Base-by-base conservation (phyloP, 2,329 filamentous ascomycete species). In the Incumbomyces delicatus region DNA sequence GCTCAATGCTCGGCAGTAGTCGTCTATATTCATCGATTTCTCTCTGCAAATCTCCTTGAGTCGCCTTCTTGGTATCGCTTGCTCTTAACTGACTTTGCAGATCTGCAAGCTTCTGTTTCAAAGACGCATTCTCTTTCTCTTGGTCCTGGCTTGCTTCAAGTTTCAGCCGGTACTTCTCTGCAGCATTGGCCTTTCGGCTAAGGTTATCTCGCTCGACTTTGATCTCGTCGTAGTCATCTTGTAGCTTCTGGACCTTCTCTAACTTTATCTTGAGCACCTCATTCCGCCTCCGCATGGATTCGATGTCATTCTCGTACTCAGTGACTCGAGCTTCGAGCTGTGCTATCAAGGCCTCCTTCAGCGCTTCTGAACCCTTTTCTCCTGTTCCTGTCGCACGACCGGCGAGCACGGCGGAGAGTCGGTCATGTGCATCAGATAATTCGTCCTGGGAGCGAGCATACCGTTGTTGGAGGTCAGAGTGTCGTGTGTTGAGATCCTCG, bases 301-400 rank as follows among this genome's bases (percentile, higher is more conserved):
- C 66, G 6, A 68, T 63, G 49, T 70, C 66, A 47, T 68, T 61
- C 48, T 71, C 65, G 27, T 65, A 57, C 29, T 74, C 69, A 47
- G 83, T 76, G 10, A 82, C 65, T 55, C 85, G 76, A 16, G 75
- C 73, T 61, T 89, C 85, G 55, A 87, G 77, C 18, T 72, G 75
- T 33, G 80, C 78, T 58, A 89, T 88, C 41, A 87, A 70, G 48
- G 82, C 74, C 61, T 86, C 81, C 57, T 84, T 80, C 56, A 87
- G 66, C 30, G 64, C 62, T 4, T 65, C 81, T 70, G 55, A 83
- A 66, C 50, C 33, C 17, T 50, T 43, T 35, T 40, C 14, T 27
- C 5, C 22, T 63, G 67, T 43, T 60, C 62, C 51, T 37, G 68
- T 67, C 8, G 64, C 66, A 44, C 69, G 67, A 13, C 67, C 68